These are phyloP conservation scores for Bathelium albidoporum DNA, from an alignment of 495 filamentous ascomycete species.

Conservation along the genomic window DNA sequence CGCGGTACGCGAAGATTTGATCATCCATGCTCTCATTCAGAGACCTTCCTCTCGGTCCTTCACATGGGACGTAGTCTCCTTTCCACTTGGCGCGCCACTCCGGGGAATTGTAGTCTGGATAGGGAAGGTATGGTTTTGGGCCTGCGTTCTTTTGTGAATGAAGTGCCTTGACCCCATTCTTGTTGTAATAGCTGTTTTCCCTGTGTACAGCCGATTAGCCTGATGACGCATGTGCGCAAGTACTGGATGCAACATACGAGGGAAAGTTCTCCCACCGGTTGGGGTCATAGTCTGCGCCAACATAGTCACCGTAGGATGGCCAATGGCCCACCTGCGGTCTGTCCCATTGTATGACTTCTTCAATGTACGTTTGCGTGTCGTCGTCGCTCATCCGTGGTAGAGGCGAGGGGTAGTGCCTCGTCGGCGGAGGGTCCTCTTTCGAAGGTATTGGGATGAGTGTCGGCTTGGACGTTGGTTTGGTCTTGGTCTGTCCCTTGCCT, in stretches of 20 bases:
- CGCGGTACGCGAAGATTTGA: slow-evolving; percentile 37
- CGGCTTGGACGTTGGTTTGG: background rate
- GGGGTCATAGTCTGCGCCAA: slow-evolving; percentile 28
- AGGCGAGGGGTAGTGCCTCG: background rate
- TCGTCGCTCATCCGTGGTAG: background rate
- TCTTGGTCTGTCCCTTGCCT: slow-evolving; percentile 6
- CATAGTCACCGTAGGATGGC: slow-evolving; percentile 28
- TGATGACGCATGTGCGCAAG: background rate
- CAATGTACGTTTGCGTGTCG: slow-evolving; percentile 18
- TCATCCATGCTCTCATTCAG: slow-evolving; percentile 39
- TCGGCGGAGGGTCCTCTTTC: background rate
- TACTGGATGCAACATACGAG: background rate
- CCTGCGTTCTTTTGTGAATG: slow-evolving; percentile 6
- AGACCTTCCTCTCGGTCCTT: slow-evolving; percentile 38
- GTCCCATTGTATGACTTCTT: slow-evolving; percentile 22
- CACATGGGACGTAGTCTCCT: slow-evolving; percentile 37
- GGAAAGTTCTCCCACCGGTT: slow-evolving; percentile 32
- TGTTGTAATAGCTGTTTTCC: slow-evolving; percentile 17
- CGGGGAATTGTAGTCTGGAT: slow-evolving; percentile 41
- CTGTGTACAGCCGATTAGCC: background rate
- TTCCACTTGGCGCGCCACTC: slow-evolving; percentile 36
- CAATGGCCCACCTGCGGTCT: slow-evolving; percentile 24
- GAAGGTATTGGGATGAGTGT: background rate
- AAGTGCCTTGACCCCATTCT: slow-evolving; percentile 15
- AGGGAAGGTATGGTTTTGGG: slow-evolving; percentile 35